A percentile compares a stretch with the other conserved stretches of the same genome.
Conservation (phyloP, 257 asterid genomes). For the Nicotiana otophora region DNA sequence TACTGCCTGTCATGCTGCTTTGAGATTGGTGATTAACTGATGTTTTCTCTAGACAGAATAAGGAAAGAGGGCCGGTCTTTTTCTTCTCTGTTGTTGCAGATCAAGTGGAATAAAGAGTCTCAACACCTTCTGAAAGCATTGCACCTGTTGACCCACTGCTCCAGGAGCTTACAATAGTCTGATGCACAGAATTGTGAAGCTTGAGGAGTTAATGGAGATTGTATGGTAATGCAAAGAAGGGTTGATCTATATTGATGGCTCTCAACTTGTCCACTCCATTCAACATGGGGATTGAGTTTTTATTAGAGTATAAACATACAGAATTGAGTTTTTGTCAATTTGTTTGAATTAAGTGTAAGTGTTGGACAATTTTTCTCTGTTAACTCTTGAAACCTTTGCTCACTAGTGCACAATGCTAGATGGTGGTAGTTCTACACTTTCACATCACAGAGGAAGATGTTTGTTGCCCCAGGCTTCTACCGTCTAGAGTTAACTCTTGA, state of each 20-base stretch:
- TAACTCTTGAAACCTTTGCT: background rate
- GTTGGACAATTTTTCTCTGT: background rate
- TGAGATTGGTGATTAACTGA: background rate
- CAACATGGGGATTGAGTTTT: slow-evolving; percentile 57
- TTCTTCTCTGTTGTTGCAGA: slow-evolving; percentile 53
- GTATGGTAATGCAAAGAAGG: slow-evolving; percentile 73
- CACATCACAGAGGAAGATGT: background rate
- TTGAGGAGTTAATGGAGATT: slow-evolving; percentile 52
- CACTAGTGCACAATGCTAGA: background rate
- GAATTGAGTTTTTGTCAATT: background rate
- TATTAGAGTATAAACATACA: slow-evolving; percentile 9
- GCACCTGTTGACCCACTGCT: slow-evolving; percentile 45
- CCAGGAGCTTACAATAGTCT: slow-evolving; percentile 28
- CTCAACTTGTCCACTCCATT: slow-evolving; percentile 53
- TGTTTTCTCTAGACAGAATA: slow-evolving; percentile 34
- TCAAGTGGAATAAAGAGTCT: slow-evolving; percentile 88
- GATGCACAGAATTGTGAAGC: slow-evolving; percentile 51
- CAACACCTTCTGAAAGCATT: slow-evolving; percentile 56
- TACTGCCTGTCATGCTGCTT: background rate
- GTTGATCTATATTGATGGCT: slow-evolving; percentile 67
- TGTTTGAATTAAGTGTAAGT: background rate
- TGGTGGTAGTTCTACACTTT: background rate
- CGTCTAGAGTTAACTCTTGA: no score
- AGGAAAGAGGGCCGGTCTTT: slow-evolving; percentile 21
- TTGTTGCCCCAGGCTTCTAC: no score